Evolutionary conservation across 2,329 filamentous ascomycete genomes (phyloP).

Genomic region (Fusarium duplospermum): DNA sequence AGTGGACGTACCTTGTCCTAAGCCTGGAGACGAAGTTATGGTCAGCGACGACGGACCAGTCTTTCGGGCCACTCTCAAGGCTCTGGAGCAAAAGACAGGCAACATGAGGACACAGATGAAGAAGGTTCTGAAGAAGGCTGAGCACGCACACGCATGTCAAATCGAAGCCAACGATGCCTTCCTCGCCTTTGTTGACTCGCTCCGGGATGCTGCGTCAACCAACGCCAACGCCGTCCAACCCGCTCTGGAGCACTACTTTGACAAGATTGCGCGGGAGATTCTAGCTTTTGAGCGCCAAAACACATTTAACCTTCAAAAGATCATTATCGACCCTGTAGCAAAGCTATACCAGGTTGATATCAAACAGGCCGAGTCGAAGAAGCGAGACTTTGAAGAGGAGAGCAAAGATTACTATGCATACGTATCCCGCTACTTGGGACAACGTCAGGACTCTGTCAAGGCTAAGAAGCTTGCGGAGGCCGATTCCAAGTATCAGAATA

Average conservation of each 20-base stretch:
- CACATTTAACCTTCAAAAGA: constrained; percentile 83
- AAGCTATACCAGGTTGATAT: constrained; percentile 96
- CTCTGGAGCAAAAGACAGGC: constrained; percentile 94
- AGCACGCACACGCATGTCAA: constrained; percentile 85
- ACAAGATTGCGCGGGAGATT: constrained; percentile 94
- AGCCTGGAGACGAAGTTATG: constrained; percentile 86
- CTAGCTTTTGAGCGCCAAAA: constrained; percentile 88
- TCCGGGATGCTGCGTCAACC: constrained; percentile 87
- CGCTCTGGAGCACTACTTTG: constrained; percentile 96
- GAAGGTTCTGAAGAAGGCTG: constrained; percentile 93
- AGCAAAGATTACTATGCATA: constrained; percentile 99
- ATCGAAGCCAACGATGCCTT: constrained; percentile 88
- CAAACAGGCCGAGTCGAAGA: constrained; percentile 96
- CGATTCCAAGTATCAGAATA: constrained; percentile 95
- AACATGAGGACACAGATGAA: constrained; percentile 96
- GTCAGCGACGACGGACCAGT: constrained; percentile 92
- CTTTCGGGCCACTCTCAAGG: constrained; percentile 96
- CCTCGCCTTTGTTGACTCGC: constrained; percentile 82
- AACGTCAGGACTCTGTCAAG: constrained; percentile 94
- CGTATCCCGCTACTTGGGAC: constrained; percentile 93
- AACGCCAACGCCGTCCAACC: constrained; percentile 98
- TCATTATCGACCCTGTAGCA: constrained; percentile 93
- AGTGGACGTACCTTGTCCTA: constrained; percentile 87
- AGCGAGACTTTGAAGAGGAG: constrained; percentile 97
- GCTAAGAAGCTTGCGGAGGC: constrained; percentile 96